phyloP scores from a whole-genome alignment of 1,284 basidiomycete genomes.

The Schizophyllum commune region DNA sequence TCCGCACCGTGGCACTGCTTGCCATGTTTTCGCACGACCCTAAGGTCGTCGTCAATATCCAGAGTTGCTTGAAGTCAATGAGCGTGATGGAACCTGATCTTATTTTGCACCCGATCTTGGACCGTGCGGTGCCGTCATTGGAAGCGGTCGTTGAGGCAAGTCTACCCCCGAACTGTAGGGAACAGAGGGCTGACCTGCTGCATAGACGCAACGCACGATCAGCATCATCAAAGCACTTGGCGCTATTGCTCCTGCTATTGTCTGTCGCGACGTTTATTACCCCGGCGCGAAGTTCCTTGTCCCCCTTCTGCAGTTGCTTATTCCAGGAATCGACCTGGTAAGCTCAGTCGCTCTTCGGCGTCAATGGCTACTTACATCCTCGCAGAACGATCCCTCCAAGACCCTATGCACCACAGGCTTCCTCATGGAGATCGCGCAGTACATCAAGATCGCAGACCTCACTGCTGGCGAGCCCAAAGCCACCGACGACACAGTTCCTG shows the following conservation, averaged over 20 bases:
- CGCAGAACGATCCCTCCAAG: slow-evolving; percentile 83
- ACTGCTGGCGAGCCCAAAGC: slow-evolving; percentile 31
- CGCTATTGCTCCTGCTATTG: slow-evolving; percentile 71
- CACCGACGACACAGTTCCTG: slow-evolving; percentile 13
- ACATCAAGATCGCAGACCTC: slow-evolving; percentile 76
- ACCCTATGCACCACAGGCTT: slow-evolving; percentile 79
- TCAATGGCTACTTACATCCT: slow-evolving; percentile 1
- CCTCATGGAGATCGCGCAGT: slow-evolving; percentile 72
- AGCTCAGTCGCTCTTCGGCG: slow-evolving; percentile 14
- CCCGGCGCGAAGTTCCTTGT: slow-evolving; percentile 78
- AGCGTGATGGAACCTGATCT: slow-evolving; percentile 83
- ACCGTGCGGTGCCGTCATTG: slow-evolving; percentile 80
- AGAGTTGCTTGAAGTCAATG: slow-evolving; percentile 68
- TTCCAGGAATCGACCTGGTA: slow-evolving; percentile 81
- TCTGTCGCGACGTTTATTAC: slow-evolving; percentile 72
- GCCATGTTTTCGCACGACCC: slow-evolving; percentile 87
- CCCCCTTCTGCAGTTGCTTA: slow-evolving; percentile 77
- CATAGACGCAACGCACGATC: slow-evolving; percentile 74
- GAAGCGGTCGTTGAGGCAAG: slow-evolving; percentile 79
- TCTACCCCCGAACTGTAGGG: slow-evolving; percentile 1
- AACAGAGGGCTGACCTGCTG: slow-evolving; percentile 2
- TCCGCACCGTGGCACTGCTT: slow-evolving; percentile 78
- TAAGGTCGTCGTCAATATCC: slow-evolving; percentile 56
- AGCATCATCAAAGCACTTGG: slow-evolving; percentile 84
- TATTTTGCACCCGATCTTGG: slow-evolving; percentile 78